Conservation (phyloP, 2,329 filamentous ascomycete species). For the Fusarium sacchari region DNA sequence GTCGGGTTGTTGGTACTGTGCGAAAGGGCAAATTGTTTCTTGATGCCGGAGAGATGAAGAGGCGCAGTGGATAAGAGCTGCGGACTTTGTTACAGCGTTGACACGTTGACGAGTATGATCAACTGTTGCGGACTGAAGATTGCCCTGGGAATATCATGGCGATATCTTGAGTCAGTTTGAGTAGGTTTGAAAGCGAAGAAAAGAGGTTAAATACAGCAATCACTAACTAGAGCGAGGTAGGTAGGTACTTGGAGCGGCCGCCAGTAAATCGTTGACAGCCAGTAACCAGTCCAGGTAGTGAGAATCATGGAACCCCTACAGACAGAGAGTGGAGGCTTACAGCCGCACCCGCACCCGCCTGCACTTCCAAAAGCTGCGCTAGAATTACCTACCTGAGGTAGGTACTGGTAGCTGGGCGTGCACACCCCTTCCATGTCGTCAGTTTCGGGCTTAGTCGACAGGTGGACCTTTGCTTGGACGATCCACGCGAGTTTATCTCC, state of each 20-base stretch:
- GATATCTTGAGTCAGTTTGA: constrained; percentile 2
- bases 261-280: constrained; percentile 12
- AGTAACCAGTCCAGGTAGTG: not conserved
- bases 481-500: constrained; percentile 39
- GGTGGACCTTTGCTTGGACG: constrained; percentile 1
- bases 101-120: not conserved
- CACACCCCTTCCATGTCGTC: constrained; percentile 29
- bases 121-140: not conserved
- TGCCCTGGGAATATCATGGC: not conserved
- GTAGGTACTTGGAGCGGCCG: constrained; percentile 23
- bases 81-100: constrained; percentile 11
- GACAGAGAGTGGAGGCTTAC: too few relatives aligned
- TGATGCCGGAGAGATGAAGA: not conserved
- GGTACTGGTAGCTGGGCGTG: not conserved
- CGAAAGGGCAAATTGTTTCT: constrained; percentile 12
- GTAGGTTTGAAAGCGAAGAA: not conserved
- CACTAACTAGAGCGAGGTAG: not conserved
- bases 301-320: constrained; percentile 13
- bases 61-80: not conserved
- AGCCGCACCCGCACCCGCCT: constrained; percentile 33
- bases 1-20: constrained; percentile 37
- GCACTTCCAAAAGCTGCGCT: constrained; percentile 24
- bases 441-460: constrained; percentile 27
- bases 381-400: constrained; percentile 12
- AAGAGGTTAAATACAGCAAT: not conserved